Evolutionary conservation across 768 basidiomycete genomes (phyloP), one percentile per base, ranked within the genome.

Genomic region (Boletus edulis): DNA sequence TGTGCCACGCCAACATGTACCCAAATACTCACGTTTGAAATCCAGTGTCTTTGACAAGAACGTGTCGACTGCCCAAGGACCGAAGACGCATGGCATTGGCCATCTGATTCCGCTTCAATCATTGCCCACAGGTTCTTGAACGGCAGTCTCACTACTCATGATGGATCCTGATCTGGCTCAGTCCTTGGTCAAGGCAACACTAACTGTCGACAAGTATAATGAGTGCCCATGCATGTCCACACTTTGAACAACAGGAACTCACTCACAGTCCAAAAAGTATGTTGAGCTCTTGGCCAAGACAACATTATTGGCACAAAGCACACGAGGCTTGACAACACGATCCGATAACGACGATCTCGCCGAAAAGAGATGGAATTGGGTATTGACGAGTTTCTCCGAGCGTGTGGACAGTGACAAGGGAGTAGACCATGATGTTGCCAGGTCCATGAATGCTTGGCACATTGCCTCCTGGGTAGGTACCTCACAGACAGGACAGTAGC

Each of bases 351-450:
- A 18, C 11, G 53, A 53, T 20, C n/a, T 51, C 5, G 63, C 31
- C 0, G 65, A 68, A 35, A 59, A 73, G 3, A 64, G 46, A 43
- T 73, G 69, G 39, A 73, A 67, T 43, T 67, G 65, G 3, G 71
- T 69, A 52, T 72, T 61, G 34, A 64, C 12, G 44, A 73, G 61
- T 10, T 58, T 52, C 13, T 71, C 62, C 22, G 3, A 22, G 22
- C 22, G 22, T 22, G 22, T 22, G 22, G 22, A 22, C 22, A 22
- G 22, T 22, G 22, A 22, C 22, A 22, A 22, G 22, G 22, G 22
- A 22, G 22, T 22, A 22, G 22, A 22, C 22, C 22, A 22, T 3
- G 3, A n/a, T n/a, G n/a, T n/a, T n/a, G n/a, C n/a, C n/a, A n/a
- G n/a, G n/a, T n/a, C n/a, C n/a, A n/a, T n/a, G n/a, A n/a, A n/a